Base-by-base conservation (phyloP, 106 monocot genomes). In the Allium fistulosum region DNA sequence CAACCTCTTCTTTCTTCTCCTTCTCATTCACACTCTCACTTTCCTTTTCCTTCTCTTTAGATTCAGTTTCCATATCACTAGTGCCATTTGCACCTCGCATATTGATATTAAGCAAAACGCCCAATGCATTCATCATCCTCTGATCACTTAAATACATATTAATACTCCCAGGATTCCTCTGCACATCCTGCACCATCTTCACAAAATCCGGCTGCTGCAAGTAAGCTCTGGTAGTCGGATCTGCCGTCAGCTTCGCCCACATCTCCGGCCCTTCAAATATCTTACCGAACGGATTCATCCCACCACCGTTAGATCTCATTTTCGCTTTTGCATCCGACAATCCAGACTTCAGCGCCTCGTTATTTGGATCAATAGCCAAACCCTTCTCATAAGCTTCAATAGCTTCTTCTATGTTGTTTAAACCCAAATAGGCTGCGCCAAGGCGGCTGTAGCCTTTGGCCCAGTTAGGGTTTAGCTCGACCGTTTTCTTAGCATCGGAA, bases 391-490 rank as follows among this genome's bases (percentile, higher is more conserved):
- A 91, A 9, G 92, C 92, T 11, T 71, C 48, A 63, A 86, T 64
- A 18, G 91, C 86, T 0, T 83, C 88, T 4, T 74, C 82, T 28
- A 66, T 37, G 61, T 56, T 59, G 56, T 83, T 81, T 58, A 95
- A 85, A 8, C 95, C 95, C 51, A 95, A 13, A 56, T 88, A 76
- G 11, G 95, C 95, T 46, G 95, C 91, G 62, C 95, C 95, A 49
- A 95, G 91, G 71, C 95, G 91, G 77, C 81, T 80, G 78, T 91
- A 95, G n/a, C 85, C 95, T 79, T 95, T 95, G 46, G 91, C 77
- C 95, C 95, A 95, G 28, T 77, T 73, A 18, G 62, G 91, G 65
- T 86, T 91, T 47, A 96, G 77, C 66, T 91, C 91, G 48, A 96
- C 95, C 46, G 91, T 96, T 81, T 82, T 86, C 48, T 76, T 28